These are phyloP conservation scores for Mycosphaerelloides madeirae DNA, from an alignment of 2,329 filamentous ascomycete genomes.

Conservation along the genomic window DNA sequence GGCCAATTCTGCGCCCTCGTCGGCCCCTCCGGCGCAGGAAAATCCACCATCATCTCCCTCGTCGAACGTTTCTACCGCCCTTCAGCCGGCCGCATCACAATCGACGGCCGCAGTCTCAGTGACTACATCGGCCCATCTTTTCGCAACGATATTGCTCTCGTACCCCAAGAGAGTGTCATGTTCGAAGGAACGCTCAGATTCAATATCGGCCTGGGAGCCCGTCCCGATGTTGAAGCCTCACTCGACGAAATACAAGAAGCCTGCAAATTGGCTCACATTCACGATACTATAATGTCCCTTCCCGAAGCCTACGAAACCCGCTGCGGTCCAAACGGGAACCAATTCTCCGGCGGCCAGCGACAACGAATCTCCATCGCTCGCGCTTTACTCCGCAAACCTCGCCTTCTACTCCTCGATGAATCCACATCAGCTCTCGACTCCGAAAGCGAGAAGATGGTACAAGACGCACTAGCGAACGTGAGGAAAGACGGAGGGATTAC, in stretches of 20 bases:
- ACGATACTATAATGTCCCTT: slow-evolving; percentile 60
- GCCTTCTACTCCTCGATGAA: slow-evolving; percentile 40
- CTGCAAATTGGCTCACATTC: slow-evolving; percentile 64
- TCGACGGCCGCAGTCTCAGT: slow-evolving; percentile 40
- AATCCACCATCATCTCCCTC: slow-evolving; percentile 39
- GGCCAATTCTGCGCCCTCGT: slow-evolving; percentile 41
- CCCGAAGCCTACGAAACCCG: slow-evolving; percentile 62
- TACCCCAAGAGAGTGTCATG: slow-evolving; percentile 46
- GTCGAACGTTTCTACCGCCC: slow-evolving; percentile 56
- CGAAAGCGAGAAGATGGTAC: slow-evolving; percentile 39
- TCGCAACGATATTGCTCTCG: slow-evolving; percentile 41
- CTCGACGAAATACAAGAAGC: slow-evolving; percentile 61
- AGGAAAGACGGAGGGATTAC: slow-evolving; percentile 27
- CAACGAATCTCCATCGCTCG: slow-evolving; percentile 42
- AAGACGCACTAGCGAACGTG: slow-evolving; percentile 37
- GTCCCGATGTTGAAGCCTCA: slow-evolving; percentile 52
- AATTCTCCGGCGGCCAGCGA: slow-evolving; percentile 41
- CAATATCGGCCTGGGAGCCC: slow-evolving; percentile 39
- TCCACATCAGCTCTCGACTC: slow-evolving; percentile 41
- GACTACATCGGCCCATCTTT: slow-evolving; percentile 36
- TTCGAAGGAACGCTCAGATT: slow-evolving; percentile 43
- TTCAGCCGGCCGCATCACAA: slow-evolving; percentile 58
- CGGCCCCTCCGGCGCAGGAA: slow-evolving; percentile 38
- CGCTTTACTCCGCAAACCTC: slow-evolving; percentile 40
- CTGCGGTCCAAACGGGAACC: slow-evolving; percentile 38